These are phyloP conservation scores for Leptographium wingfieldii DNA, from an alignment of 2,329 filamentous ascomycete genomes.

Conservation along the genomic window DNA sequence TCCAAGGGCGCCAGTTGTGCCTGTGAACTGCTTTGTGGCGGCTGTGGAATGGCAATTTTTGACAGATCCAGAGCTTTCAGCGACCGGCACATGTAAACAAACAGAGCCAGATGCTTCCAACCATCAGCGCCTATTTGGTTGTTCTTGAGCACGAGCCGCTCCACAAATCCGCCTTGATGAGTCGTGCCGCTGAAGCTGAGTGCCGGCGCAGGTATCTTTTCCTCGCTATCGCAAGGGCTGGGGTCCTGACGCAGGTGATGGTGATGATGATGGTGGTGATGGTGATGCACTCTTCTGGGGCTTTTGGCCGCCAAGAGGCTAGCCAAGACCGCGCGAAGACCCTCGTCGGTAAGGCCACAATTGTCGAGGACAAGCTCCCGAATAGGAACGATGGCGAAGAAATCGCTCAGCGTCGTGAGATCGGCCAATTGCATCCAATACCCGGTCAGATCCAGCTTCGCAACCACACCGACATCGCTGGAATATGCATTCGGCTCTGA, in stretches of 20 bases:
- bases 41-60: slow-evolving; percentile 60
- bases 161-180: slow-evolving; percentile 59
- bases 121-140: slow-evolving; percentile 81
- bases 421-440: slow-evolving; percentile 77
- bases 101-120: slow-evolving; percentile 84
- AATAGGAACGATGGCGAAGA: slow-evolving; percentile 84
- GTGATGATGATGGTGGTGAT: slow-evolving; percentile 18
- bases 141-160: slow-evolving; percentile 79
- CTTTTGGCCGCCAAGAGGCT: slow-evolving; percentile 71
- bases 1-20: not conserved
- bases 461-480: slow-evolving; percentile 60
- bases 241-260: slow-evolving; percentile 4
- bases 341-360: slow-evolving; percentile 76
- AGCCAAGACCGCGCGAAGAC: slow-evolving; percentile 72
- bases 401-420: slow-evolving; percentile 79
- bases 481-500: slow-evolving; percentile 54
- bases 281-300: slow-evolving; percentile 37
- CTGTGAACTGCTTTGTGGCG: slow-evolving; percentile 3
- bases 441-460: slow-evolving; percentile 70
- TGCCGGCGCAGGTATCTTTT: slow-evolving; percentile 13
- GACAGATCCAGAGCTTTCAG: slow-evolving; percentile 80
- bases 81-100: slow-evolving; percentile 79
- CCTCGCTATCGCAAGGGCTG: not conserved
- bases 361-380: slow-evolving; percentile 78
- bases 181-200: slow-evolving; percentile 25